These are phyloP conservation scores for Prototheca cutis DNA, from an alignment of 163 green algal genomes.

Conservation along the genomic window DNA sequence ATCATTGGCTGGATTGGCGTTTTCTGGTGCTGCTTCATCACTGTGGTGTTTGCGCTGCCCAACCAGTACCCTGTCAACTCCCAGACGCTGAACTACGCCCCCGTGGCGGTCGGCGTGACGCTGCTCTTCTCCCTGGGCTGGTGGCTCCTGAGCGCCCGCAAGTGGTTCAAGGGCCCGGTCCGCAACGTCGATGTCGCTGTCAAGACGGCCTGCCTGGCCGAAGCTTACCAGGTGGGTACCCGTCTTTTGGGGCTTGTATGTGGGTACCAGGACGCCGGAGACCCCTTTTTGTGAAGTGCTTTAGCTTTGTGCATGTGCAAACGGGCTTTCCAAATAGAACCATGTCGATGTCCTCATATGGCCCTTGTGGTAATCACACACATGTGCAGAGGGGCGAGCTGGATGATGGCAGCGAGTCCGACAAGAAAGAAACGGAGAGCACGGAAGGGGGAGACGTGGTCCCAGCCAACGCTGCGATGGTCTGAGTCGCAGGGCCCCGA, in stretches of 20 bases:
- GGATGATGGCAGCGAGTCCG: not conserved
- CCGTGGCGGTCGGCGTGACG: constrained; percentile 33
- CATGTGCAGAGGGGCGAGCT: not conserved
- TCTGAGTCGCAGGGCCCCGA: no score
- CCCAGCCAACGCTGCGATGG: no score
- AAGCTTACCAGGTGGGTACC: constrained; percentile 6
- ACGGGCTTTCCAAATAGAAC: no score
- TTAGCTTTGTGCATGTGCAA: no score
- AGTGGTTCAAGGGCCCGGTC: constrained; percentile 19
- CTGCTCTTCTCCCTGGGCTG: constrained; percentile 24
- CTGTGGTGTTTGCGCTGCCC: constrained; percentile 42
- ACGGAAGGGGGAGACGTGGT: no score
- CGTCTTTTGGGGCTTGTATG: no score
- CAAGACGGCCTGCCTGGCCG: constrained; percentile 12
- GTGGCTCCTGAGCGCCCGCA: constrained; percentile 25
- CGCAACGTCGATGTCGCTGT: constrained; percentile 11
- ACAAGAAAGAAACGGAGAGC: no score
- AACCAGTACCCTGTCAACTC: constrained; percentile 34
- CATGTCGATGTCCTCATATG: no score
- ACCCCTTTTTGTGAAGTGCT: no score
- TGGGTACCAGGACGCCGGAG: no score
- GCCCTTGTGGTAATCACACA: no score
- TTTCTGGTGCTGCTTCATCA: constrained; percentile 41
- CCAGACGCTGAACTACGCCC: constrained; percentile 51
- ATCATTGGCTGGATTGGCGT: constrained; percentile 35